A percentile compares a stretch with the other conserved stretches of the same genome.
Conservation (phyloP, 192 early-diverging fungal genomes). For the Backusella sp. region DNA sequence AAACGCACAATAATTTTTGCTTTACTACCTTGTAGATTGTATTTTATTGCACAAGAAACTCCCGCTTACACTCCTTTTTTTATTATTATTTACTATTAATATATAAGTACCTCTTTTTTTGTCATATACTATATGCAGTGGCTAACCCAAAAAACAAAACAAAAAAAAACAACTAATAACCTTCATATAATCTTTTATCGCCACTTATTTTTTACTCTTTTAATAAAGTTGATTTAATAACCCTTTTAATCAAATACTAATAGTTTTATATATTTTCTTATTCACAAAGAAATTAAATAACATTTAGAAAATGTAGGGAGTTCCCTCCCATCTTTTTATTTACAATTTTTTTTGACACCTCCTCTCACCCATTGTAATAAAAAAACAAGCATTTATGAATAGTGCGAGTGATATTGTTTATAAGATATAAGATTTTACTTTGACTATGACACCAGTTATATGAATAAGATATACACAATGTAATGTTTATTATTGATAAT, state of each 20-base stretch:
- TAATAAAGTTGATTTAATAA: not conserved
- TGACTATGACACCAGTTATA: not conserved
- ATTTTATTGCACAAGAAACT: not conserved
- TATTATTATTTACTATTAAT: not conserved
- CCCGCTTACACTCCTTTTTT: not conserved
- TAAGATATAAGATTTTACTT: not conserved
- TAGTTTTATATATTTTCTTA: not conserved
- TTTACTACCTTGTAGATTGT: not conserved
- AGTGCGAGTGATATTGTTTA: not conserved
- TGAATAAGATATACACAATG: too few species aligned
- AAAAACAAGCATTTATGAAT: not conserved
- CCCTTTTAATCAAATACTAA: not conserved
- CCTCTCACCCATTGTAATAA: not conserved
- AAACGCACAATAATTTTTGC: not conserved
- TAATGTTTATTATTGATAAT: too few species aligned
- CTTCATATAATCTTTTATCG: not conserved
- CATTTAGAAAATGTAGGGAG: not conserved
- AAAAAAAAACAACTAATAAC: not conserved
- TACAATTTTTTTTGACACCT: not conserved
- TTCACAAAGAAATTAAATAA: not conserved
- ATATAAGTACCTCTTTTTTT: not conserved
- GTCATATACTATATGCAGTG: not conserved
- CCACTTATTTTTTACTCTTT: not conserved
- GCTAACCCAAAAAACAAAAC: not conserved
- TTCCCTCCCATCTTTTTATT: not conserved